Percentiles rank a stretch among this genome's conserved stretches.
phyloP scores from a whole-genome alignment of 208 protist species.

The Trypanosoma lewisi region DNA sequence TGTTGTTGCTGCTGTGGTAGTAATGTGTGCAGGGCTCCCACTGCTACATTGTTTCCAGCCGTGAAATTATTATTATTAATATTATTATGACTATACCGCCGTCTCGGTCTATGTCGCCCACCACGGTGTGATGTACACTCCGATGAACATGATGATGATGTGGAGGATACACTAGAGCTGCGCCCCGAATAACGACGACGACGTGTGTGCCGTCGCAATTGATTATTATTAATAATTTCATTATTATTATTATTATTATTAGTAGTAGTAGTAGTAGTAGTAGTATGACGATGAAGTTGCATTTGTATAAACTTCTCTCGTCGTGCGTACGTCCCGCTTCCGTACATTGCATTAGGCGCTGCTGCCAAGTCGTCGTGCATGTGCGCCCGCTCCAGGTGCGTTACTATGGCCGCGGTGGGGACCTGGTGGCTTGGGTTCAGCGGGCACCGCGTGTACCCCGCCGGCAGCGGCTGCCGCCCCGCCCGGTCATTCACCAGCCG shows the following conservation, averaged over 20 bases:
- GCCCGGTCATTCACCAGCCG: slow-evolving; percentile 13
- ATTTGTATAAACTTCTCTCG: slow-evolving; percentile 26
- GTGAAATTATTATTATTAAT: neutral
- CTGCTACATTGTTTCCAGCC: neutral
- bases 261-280: too few relatives aligned
- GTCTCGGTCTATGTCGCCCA: neutral
- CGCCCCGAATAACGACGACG: neutral
- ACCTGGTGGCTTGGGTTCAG: slow-evolving; percentile 40
- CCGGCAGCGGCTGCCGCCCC: slow-evolving; percentile 12
- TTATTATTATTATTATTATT: slow-evolving; percentile 6
- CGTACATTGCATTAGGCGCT: slow-evolving; percentile 40
- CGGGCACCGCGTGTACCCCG: slow-evolving; percentile 36
- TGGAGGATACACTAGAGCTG: neutral
- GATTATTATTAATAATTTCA: neutral
- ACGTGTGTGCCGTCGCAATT: too few relatives aligned
- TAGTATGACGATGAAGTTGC: slow-evolving; percentile 14
- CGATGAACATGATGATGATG: slow-evolving; percentile 6
- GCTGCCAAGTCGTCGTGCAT: slow-evolving; percentile 25
- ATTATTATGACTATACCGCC: neutral
- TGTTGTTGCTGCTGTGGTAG: too few relatives aligned
- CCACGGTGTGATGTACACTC: neutral
- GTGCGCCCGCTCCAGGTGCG: slow-evolving; percentile 31
- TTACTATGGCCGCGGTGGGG: slow-evolving; percentile 30
- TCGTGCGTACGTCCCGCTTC: slow-evolving; percentile 20
- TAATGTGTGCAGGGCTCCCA: too few relatives aligned